Conservation (phyloP, 768 basidiomycete species). For the Boletus edulis region DNA sequence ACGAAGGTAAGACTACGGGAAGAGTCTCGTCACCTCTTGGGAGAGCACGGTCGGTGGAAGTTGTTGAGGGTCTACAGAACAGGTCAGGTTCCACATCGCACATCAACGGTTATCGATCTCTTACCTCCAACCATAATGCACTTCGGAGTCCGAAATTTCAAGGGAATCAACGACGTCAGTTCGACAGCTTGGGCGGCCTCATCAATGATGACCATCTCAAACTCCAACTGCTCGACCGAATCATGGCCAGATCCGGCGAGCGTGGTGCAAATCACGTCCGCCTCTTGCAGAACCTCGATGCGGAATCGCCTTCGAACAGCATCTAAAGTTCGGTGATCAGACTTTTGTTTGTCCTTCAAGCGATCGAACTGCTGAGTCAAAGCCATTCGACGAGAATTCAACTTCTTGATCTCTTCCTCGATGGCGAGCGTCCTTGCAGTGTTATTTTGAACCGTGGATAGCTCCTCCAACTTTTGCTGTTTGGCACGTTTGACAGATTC, state of each 20-base stretch:
- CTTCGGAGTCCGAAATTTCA: constrained; percentile 79
- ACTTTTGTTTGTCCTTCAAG: constrained; percentile 80
- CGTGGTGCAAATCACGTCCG: constrained; percentile 93
- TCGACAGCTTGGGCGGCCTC: constrained; percentile 98
- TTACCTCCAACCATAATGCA: constrained; percentile 93
- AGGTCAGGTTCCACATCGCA: background rate
- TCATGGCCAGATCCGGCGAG: constrained; percentile 94
- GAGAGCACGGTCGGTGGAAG: constrained; percentile 92
- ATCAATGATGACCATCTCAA: constrained; percentile 96
- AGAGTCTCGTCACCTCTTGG: constrained; percentile 42
- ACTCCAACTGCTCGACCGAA: constrained; percentile 74
- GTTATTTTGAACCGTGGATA: constrained; percentile 56
- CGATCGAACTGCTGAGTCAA: constrained; percentile 72
- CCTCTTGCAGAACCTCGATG: constrained; percentile 74
- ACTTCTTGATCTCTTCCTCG: constrained; percentile 65
- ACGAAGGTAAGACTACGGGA: constrained; percentile 22
- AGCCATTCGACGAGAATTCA: constrained; percentile 62
- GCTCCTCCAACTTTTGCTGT: constrained; percentile 59
- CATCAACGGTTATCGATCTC: background rate
- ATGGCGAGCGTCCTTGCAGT: constrained; percentile 49
- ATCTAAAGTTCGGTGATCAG: constrained; percentile 78
- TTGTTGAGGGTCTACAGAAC: constrained; percentile 72
- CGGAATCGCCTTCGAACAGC: constrained; percentile 73
- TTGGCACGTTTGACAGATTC: constrained; percentile 62
- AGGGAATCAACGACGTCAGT: constrained; percentile 89